These are phyloP conservation scores for Ogataea paradorogensis DNA, from an alignment of 805 yeast species.

Conservation along the genomic window DNA sequence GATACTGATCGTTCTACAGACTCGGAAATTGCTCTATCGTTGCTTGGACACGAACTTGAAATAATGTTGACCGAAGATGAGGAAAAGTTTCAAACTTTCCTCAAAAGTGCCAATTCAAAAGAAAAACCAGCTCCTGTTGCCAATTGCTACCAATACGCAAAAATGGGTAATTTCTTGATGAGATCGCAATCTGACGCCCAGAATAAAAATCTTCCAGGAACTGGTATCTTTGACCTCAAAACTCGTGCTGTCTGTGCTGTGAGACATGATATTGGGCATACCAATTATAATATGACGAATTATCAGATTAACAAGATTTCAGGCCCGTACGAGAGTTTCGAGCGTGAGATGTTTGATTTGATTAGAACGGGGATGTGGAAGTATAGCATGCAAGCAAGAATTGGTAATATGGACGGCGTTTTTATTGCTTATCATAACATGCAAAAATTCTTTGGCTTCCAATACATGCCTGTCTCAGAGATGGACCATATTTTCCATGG, in stretches of 20 bases:
- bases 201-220: slow-evolving; percentile 76
- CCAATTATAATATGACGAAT: slow-evolving; percentile 51
- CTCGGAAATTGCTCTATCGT: slow-evolving; percentile 62
- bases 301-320: slow-evolving; percentile 61
- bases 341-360: slow-evolving; percentile 75
- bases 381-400: slow-evolving; percentile 86
- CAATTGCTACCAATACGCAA: slow-evolving; percentile 65
- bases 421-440: slow-evolving; percentile 89
- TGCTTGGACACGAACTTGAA: slow-evolving; percentile 80
- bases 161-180: slow-evolving; percentile 65
- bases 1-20: slow-evolving; percentile 69
- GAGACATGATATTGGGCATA: slow-evolving; percentile 66
- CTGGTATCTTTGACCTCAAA: slow-evolving; percentile 88
- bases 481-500: slow-evolving; percentile 65
- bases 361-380: slow-evolving; percentile 74
- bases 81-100: slow-evolving; percentile 44
- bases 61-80: slow-evolving; percentile 62
- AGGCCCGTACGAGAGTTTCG: slow-evolving; percentile 78
- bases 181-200: slow-evolving; percentile 89
- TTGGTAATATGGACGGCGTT: slow-evolving; percentile 96
- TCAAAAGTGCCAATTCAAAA: slow-evolving; percentile 16
- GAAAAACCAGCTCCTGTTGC: slow-evolving; percentile 5
- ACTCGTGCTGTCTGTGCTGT: slow-evolving; percentile 89
- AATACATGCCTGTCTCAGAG: slow-evolving; percentile 72
- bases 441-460: slow-evolving; percentile 79